Evolutionary conservation across 257 asterid genomes (phyloP), one percentile per base, ranked within the genome.

Genomic region (Jacaranda mimosifolia): DNA sequence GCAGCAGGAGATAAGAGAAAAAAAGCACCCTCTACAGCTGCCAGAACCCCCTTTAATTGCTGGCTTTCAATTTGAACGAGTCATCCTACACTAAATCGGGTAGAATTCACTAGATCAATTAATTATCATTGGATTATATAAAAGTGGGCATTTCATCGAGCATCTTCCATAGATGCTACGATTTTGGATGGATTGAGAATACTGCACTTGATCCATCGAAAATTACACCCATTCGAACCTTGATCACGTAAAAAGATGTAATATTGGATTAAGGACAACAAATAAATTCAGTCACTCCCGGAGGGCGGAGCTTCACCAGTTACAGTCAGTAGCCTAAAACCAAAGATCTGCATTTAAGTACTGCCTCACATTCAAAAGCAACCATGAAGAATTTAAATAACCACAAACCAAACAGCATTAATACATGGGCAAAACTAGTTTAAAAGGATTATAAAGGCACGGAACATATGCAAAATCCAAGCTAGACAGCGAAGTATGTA

Each of bases 371-470:
- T 63, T 38, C 69, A 63, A 39, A 39, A 26, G 38, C 49, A 14
- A 63, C 13, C 9, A 63, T 6, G 38, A n/a, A 6, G 5, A 63
- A 6, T 14, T 63, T 58, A 59, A 13, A 19, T 42, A 42, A 9
- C 15, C 9, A 5, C 3, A 15, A 65, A 65, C 17, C 36, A 39
- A 65, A n/a, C 26, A 64, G 52, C 14, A 39, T n/a, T 17, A 9
- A 58, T 39, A 60, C 78, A 39, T 49, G 57, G 7, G 53, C 63
- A 46, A 63, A 63, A 49, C 40, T 51, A 74, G 53, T 18, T 43
- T 4, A 51, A 46, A 38, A 5, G 3, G 32, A 46, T 35, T 32
- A 35, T 13, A 26, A 32, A 9, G 3, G 42, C 59, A 58, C n/a
- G 3, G 6, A 26, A 26, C 32, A 26, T 26, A 26, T 26, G 32